phyloP scores from a whole-genome alignment of 495 filamentous ascomycete genomes.

The Parathielavia hyrcaniae region DNA sequence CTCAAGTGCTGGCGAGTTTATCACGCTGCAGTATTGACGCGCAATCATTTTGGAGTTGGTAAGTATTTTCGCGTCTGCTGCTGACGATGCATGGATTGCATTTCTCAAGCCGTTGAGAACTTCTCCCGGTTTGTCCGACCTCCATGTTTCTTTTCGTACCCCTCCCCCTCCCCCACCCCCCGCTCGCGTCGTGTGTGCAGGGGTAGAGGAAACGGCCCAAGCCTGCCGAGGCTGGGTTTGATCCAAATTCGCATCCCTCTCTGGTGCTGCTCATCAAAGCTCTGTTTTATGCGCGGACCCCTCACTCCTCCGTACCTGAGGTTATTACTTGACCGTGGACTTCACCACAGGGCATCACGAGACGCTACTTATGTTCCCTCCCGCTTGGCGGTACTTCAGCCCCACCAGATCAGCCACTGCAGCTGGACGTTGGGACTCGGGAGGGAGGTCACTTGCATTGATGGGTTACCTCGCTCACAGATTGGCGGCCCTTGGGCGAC shows the following conservation, averaged over 20 bases:
- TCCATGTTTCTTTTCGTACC: too few relatives aligned
- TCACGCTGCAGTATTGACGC: background rate
- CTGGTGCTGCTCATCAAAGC: conserved; percentile 16
- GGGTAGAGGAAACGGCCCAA: background rate
- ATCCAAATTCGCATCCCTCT: conserved; percentile 13
- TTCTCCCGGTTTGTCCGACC: too few relatives aligned
- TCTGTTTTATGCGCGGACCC: conserved; percentile 28
- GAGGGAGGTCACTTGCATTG: conserved; percentile 20
- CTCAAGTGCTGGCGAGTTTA: background rate
- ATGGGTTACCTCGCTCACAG: conserved; percentile 22
- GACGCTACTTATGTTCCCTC: conserved; percentile 22
- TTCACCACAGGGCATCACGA: conserved; percentile 21
- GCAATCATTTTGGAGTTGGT: background rate
- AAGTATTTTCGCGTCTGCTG: too few relatives aligned
- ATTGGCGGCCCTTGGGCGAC: conserved; percentile 9
- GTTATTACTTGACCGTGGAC: conserved; percentile 17
- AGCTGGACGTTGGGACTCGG: conserved; percentile 1
- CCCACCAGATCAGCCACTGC: background rate
- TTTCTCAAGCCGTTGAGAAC: too few relatives aligned
- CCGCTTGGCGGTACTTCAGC: conserved; percentile 20
- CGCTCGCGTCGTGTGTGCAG: too few relatives aligned
- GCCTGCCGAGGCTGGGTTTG: conserved; percentile 12
- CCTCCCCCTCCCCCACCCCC: too few relatives aligned
- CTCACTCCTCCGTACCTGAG: too few relatives aligned
- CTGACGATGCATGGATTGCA: too few relatives aligned